phyloP scores from a whole-genome alignment of 352 stramenopile genomes.

The Globisporangium radiosum region DNA sequence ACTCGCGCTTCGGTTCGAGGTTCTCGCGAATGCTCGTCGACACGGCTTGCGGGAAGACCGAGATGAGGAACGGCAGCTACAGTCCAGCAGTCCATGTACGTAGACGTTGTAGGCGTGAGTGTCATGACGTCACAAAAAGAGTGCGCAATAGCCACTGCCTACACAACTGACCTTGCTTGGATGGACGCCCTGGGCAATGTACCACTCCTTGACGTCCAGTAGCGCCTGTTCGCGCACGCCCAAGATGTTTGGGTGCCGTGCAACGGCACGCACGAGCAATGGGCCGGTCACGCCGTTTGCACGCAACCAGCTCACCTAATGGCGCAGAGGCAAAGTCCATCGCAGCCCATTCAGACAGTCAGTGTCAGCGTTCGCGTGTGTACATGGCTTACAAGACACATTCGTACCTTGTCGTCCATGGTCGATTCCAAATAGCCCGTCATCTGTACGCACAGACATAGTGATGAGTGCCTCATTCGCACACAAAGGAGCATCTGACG shows the following conservation, averaged over 20 bases:
- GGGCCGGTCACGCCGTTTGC: constrained; percentile 23
- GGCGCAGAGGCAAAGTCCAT: too few species aligned
- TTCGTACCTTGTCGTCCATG: constrained; percentile 34
- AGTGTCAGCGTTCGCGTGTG: too few species aligned
- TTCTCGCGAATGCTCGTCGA: constrained; percentile 27
- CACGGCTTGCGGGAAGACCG: constrained; percentile 33
- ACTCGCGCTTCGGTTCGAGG: constrained; percentile 37
- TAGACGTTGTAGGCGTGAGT: background rate
- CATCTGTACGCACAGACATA: constrained; percentile 17
- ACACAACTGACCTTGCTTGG: constrained; percentile 3
- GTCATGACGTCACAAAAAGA: background rate
- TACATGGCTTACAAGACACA: background rate
- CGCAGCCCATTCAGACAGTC: too few species aligned
- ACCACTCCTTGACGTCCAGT: constrained; percentile 27
- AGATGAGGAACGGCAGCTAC: constrained; percentile 52
- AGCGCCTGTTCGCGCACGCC: constrained; percentile 25
- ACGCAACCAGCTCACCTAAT: constrained; percentile 26
- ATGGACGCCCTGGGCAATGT: constrained; percentile 21
- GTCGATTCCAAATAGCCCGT: constrained; percentile 19
- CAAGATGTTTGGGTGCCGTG: constrained; percentile 32
- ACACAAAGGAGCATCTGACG: background rate
- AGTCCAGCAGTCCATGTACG: background rate
- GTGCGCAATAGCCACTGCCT: constrained; percentile 16
- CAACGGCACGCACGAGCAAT: constrained; percentile 26
- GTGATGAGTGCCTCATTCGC: background rate